Conservation (phyloP, 2,329 filamentous ascomycete genomes). For the Colletotrichum eleusines region DNA sequence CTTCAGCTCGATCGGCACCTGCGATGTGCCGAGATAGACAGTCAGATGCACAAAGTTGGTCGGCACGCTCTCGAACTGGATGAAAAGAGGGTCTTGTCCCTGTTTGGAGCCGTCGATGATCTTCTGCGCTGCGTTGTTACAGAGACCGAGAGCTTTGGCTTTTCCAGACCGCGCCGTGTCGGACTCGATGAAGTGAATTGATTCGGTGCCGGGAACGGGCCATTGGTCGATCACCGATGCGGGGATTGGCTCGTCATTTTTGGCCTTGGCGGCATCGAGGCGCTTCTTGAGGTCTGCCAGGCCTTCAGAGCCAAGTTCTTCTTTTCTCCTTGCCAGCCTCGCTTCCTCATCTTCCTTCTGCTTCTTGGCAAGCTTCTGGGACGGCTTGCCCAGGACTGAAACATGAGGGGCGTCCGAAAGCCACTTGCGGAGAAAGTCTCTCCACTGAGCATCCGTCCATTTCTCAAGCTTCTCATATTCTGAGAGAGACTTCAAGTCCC, state of each 20-base stretch:
- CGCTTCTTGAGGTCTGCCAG: constrained; percentile 79
- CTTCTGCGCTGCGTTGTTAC: constrained; percentile 78
- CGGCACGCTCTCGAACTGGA: constrained; percentile 96
- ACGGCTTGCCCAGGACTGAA: constrained; percentile 89
- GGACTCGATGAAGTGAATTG: constrained; percentile 94
- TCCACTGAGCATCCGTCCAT: constrained; percentile 90
- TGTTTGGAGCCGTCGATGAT: constrained; percentile 77
- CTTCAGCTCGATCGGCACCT: constrained; percentile 83
- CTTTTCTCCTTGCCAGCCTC: constrained; percentile 82
- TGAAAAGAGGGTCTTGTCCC: constrained; percentile 79
- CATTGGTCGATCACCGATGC: constrained; percentile 83
- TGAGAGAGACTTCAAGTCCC: constrained; percentile 65
- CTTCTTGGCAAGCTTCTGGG: constrained; percentile 80
- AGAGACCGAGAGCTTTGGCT: constrained; percentile 77
- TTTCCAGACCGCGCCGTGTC: constrained; percentile 85
- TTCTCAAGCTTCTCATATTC: constrained; percentile 78
- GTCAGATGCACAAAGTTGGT: constrained; percentile 92
- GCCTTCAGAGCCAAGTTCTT: constrained; percentile 84
- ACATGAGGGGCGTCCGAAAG: constrained; percentile 87
- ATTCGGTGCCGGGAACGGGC: constrained; percentile 85
- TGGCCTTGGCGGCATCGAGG: constrained; percentile 84
- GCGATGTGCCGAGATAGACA: constrained; percentile 82
- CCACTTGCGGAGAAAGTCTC: constrained; percentile 84
- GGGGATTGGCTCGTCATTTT: constrained; percentile 91
- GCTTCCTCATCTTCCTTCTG: constrained; percentile 85